Evolutionary conservation across 352 stramenopile genomes (phyloP).

Genomic region (Bremia lactucae): DNA sequence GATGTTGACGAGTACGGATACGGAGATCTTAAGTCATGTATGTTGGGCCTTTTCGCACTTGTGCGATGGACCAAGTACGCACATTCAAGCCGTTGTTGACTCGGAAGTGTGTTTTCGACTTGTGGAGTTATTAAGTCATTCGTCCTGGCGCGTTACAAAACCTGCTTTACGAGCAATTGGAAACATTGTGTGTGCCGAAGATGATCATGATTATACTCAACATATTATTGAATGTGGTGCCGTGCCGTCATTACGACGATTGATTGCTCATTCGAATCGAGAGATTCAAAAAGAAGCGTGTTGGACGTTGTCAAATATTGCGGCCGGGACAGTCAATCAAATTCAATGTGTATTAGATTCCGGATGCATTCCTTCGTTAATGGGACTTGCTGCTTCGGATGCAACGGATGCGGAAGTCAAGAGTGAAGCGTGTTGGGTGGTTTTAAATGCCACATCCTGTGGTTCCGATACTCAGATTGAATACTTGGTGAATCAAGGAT

Average conservation of each 20-base stretch:
- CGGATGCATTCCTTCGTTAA: constrained; percentile 90
- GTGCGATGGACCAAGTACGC: constrained; percentile 92
- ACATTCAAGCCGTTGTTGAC: constrained; percentile 93
- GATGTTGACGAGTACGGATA: constrained; percentile 90
- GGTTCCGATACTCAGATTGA: constrained; percentile 93
- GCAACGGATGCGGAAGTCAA: constrained; percentile 93
- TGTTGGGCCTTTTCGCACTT: constrained; percentile 96
- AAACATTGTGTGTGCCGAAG: constrained; percentile 98
- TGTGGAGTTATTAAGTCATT: constrained; percentile 89
- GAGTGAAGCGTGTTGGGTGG: constrained; percentile 97
- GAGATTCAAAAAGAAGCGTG: constrained; percentile 98
- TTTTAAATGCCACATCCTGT: constrained; percentile 97
- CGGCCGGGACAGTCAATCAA: constrained; percentile 93
- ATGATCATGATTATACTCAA: constrained; percentile 87
- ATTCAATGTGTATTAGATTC: constrained; percentile 97
- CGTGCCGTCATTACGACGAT: constrained; percentile 86
- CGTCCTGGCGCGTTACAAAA: constrained; percentile 93
- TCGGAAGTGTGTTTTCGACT: constrained; percentile 84
- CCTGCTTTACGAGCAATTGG: constrained; percentile 94
- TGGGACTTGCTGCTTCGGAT: constrained; percentile 87
- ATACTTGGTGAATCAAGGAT: constrained; percentile 81
- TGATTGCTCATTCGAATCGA: constrained; percentile 93
- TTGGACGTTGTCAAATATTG: constrained; percentile 96
- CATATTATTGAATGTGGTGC: constrained; percentile 95
- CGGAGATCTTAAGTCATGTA: constrained; percentile 90